A percentile compares a stretch with the other conserved stretches of the same genome.
These are phyloP conservation scores for Lasiosphaeria ovina DNA, from an alignment of 495 filamentous ascomycete genomes.

Conservation along the genomic window DNA sequence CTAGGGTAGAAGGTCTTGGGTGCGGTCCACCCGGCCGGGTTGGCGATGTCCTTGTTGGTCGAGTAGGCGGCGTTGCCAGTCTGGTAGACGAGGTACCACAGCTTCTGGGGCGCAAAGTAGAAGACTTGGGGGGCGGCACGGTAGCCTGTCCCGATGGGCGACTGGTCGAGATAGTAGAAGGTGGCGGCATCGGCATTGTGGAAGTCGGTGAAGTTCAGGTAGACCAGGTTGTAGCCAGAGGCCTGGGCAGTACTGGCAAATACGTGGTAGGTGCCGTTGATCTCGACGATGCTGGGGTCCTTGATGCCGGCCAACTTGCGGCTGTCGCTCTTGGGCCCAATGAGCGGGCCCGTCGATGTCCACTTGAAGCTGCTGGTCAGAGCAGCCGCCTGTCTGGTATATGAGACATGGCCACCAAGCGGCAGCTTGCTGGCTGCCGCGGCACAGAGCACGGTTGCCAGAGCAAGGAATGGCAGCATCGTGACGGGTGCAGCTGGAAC, in stretches of 20 bases:
- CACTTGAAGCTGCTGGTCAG: slow-evolving; percentile 20
- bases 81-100: slow-evolving; percentile 31
- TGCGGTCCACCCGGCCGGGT: slow-evolving; percentile 27
- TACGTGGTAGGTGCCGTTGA: slow-evolving; percentile 30
- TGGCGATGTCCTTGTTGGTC: slow-evolving; percentile 26
- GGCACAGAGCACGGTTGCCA: neutral
- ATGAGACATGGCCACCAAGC: neutral
- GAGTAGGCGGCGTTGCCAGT: slow-evolving; percentile 32
- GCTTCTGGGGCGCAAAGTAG: slow-evolving; percentile 25
- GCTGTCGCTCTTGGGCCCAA: slow-evolving; percentile 23
- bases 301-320: slow-evolving; percentile 27
- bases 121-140: slow-evolving; percentile 29
- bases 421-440: neutral
- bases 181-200: slow-evolving; percentile 13
- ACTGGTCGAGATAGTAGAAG: slow-evolving; percentile 27
- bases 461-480: neutral
- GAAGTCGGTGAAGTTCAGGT: slow-evolving; percentile 26
- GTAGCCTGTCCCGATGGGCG: slow-evolving; percentile 25
- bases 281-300: slow-evolving; percentile 24
- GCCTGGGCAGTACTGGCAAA: slow-evolving; percentile 26
- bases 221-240: slow-evolving; percentile 26
- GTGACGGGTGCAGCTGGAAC: neutral
- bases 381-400: neutral
- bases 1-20: slow-evolving; percentile 23
- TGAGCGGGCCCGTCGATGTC: slow-evolving; percentile 23